phyloP scores from a whole-genome alignment of 2,329 filamentous ascomycete genomes.

The Alternaria brassicae region DNA sequence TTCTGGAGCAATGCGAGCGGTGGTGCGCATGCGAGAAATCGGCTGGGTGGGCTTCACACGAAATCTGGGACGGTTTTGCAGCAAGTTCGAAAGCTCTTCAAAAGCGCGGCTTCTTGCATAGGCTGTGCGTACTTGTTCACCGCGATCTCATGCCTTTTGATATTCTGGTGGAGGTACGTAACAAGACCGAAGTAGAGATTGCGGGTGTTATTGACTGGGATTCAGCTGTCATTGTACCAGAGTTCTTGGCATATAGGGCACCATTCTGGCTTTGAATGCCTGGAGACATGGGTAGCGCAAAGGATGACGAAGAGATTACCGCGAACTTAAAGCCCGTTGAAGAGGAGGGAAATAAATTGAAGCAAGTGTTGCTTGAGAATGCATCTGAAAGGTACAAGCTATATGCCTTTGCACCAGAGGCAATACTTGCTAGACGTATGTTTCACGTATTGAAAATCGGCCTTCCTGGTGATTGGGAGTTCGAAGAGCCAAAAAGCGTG shows the following conservation, averaged over 20 bases:
- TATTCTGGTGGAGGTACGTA: slow-evolving; percentile 32
- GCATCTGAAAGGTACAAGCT: slow-evolving; percentile 31
- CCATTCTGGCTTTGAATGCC: slow-evolving; percentile 44
- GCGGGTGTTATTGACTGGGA: slow-evolving; percentile 49
- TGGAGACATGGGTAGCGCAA: neutral
- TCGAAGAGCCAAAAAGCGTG: slow-evolving; percentile 5
- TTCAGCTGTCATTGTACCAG: slow-evolving; percentile 38
- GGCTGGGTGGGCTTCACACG: slow-evolving; percentile 3
- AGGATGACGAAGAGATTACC: neutral
- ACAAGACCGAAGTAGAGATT: slow-evolving; percentile 12
- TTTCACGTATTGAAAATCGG: slow-evolving; percentile 14
- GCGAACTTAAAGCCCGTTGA: neutral
- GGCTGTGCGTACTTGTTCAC: slow-evolving; percentile 28
- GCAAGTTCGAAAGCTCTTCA: slow-evolving; percentile 19
- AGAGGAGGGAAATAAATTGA: slow-evolving; percentile 25
- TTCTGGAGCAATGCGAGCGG: slow-evolving; percentile 15
- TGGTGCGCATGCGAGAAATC: slow-evolving; percentile 9
- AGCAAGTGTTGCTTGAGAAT: slow-evolving; percentile 35
- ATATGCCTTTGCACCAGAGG: slow-evolving; percentile 34
- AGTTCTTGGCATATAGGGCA: slow-evolving; percentile 41
- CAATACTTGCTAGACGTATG: slow-evolving; percentile 25
- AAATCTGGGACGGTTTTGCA: slow-evolving; percentile 18
- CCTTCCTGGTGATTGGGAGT: neutral
- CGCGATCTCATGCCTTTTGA: slow-evolving; percentile 39
- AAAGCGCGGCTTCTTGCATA: slow-evolving; percentile 13